Percentiles rank a stretch among this genome's conserved stretches.
phyloP scores from a whole-genome alignment of 176 grass and related monocot genomes.

The Carex cristatella region DNA sequence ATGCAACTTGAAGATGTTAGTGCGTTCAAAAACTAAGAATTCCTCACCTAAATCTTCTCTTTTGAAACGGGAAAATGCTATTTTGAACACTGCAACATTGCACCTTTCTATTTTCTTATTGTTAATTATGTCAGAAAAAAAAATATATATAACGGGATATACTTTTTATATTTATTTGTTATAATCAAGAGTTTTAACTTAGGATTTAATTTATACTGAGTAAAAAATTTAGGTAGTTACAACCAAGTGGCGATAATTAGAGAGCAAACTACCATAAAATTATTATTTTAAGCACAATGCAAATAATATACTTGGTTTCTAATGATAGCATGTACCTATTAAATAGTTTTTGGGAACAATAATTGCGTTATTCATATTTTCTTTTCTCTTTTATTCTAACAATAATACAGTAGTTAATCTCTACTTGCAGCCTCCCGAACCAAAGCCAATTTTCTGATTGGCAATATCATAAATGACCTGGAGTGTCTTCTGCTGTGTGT shows the following conservation, averaged over 20 bases:
- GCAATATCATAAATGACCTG: slow-evolving; percentile 64
- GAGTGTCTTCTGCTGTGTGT: slow-evolving; percentile 68
- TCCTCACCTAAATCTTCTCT: no score
- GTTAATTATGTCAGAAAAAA: no score
- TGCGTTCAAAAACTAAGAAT: no score
- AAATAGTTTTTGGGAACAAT: neutral
- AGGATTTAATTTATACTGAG: neutral
- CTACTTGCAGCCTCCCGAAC: slow-evolving; percentile 45
- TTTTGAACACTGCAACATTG: no score
- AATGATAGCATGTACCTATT: neutral
- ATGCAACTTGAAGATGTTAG: neutral
- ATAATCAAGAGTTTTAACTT: neutral
- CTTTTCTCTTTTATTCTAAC: neutral
- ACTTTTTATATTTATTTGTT: neutral
- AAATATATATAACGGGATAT: no score
- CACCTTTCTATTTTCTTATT: no score
- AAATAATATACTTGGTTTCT: neutral
- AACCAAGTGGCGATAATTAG: neutral
- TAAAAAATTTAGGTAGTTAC: neutral
- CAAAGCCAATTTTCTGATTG: slow-evolving; percentile 58
- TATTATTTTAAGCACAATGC: neutral
- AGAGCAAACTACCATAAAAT: neutral
- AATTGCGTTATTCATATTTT: neutral
- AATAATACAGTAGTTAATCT: neutral
- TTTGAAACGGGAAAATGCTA: no score